Evolutionary conservation across 2,329 filamentous ascomycete species (phyloP), one percentile per base, ranked within the genome.

Genomic region (Celoporthe dispersa): DNA sequence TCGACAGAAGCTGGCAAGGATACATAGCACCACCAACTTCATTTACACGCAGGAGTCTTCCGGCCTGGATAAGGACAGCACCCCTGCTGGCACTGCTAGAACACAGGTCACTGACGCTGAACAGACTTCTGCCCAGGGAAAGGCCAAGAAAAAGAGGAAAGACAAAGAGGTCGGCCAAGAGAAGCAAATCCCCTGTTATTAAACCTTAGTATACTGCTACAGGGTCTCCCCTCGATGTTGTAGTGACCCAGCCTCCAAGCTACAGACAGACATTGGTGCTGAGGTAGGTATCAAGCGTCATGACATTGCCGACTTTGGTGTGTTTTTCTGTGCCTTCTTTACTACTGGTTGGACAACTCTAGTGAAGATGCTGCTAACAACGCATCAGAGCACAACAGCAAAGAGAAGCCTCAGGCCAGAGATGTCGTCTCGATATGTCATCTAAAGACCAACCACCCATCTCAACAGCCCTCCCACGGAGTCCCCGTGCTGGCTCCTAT

Each of bases 1-100:
- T 35, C 71, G 76, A 1, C 61, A 65, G 35, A 70, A 48, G 31
- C 64, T 67, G 28, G 64, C 70, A n/a, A n/a, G n/a, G n/a, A n/a
- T n/a, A 6, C 12, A n/a, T 1, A 1, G 3, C 28, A 7, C 14
- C 66, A 19, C 55, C 44, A 12, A 25, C 7, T 33, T 57, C 31
- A n/a, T 12, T 64, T 22, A n/a, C 31, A 6, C 31, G 12, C 16
- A 39, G 39, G 4, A 35, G 16, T 28, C 55, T 31, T 22, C 19
- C 6, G n/a, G 22, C 35, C 12, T 16, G 14, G 11, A 31, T 25
- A 16, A 68, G 37, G 22, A 57, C 19, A 19, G 12, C 31, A 31
- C 33, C 22, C 55, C 33, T 57, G 2, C 51, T 19, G 41, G 53
- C 12, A 3, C 12, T 35, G 37, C 37, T 31, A 44, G 48, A 28